Evolutionary conservation across 2,329 filamentous ascomycete species (phyloP), one percentile per base, ranked within the genome.

Genomic region (Pseudogymnoascus sp.): DNA sequence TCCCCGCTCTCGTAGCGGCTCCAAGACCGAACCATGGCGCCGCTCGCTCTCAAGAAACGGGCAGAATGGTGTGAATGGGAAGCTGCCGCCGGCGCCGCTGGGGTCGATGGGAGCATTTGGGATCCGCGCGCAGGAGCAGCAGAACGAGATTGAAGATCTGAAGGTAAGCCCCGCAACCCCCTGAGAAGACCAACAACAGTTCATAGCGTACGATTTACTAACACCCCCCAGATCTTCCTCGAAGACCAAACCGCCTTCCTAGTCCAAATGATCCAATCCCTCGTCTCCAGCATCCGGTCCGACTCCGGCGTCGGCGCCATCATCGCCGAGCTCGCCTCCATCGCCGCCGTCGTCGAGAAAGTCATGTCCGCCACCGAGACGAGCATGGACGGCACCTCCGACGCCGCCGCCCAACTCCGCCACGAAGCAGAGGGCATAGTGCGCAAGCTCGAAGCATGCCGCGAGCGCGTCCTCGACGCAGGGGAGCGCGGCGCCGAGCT

Each of bases 241-340:
- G 89, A 94, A 71, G 89, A 92, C 71, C 90, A 94, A 73, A 92
- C 89, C 9, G 89, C 90, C 60, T 78, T 86, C 2, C 81, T 96
- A 64, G 87, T 94, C 25, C 85, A 91, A 67, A 89, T 86, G 49
- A 92, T 95, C 66, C 90, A 94, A 74, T 84, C 86, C n/a, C 82
- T 96, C 6, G 90, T 95, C 55, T 82, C 83, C 61, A 85, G 84
- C 30, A 87, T 92, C 65, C 87, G 89, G 61, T 80, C 81, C 60
- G 84, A 89, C 66, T 83, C 83, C 30, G 77, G 81, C 28, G 82
- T 89, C 63, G 78, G 82, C 62, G 81, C 85, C 63, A 86, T 95
- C 64, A 83, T 83, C 25, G 81, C 79, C n/a, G 84, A 91, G 71
- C 88, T 94, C 65, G 80, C 79, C 62, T 82, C 86, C 62, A 93